Evolutionary conservation across 73 alveolate species (phyloP).

Genomic region (Paramecium bursaria): DNA sequence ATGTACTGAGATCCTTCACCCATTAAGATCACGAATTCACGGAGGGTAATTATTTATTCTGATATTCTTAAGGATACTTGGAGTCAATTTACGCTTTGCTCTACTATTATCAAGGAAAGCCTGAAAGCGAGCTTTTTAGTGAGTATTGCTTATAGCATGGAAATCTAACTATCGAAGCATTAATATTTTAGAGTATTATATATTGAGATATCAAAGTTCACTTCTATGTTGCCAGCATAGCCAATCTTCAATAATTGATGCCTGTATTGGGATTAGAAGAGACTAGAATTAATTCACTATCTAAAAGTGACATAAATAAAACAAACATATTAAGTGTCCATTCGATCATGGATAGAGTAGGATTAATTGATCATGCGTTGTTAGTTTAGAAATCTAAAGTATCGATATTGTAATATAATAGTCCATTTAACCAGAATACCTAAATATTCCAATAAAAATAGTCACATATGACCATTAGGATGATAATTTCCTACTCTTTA

Average conservation of each 20-base stretch:
- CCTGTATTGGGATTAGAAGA: conserved; percentile 8
- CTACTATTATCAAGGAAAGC: conserved; percentile 62
- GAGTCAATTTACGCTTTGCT: conserved; percentile 63
- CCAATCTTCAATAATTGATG: conserved; percentile 45
- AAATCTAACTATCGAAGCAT: conserved; percentile 40
- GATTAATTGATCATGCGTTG: conserved; percentile 48
- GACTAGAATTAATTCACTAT: conserved; percentile 44
- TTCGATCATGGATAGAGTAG: conserved; percentile 62
- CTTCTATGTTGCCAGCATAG: conserved; percentile 57
- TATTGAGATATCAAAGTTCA: conserved; percentile 21
- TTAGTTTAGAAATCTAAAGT: conserved; percentile 14
- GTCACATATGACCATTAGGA: not conserved
- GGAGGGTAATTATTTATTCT: conserved; percentile 8
- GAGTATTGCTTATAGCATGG: conserved; percentile 68
- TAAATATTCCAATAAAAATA: conserved; percentile 18
- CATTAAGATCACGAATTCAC: conserved; percentile 37
- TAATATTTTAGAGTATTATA: conserved; percentile 40
- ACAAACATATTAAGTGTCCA: conserved; percentile 67
- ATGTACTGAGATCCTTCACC: conserved; percentile 44
- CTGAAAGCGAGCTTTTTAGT: conserved; percentile 64
- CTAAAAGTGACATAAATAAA: conserved; percentile 65
- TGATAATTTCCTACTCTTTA: not conserved
- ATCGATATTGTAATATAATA: not conserved
- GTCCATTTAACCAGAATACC: conserved; percentile 30
- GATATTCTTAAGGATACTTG: conserved; percentile 55